phyloP scores from a whole-genome alignment of 2,329 filamentous ascomycete genomes.

The Elsinoe batatas region DNA sequence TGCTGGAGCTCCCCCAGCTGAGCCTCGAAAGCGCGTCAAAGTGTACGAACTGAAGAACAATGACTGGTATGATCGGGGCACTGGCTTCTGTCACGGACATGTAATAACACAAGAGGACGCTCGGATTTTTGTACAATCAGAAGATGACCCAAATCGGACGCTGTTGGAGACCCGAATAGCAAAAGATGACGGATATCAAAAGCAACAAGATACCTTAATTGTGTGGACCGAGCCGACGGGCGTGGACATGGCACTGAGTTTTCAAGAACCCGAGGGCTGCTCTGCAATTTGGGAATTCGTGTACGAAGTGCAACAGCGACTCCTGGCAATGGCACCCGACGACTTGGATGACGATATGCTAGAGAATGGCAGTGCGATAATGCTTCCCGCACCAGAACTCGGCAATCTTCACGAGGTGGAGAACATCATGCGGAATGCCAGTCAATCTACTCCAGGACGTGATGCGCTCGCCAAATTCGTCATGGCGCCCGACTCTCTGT shows the following conservation, averaged over 20 bases:
- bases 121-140: slow-evolving; percentile 81
- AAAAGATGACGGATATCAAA: slow-evolving; percentile 94
- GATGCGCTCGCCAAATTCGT: slow-evolving; percentile 84
- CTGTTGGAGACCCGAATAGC: slow-evolving; percentile 82
- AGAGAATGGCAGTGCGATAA: slow-evolving; percentile 60
- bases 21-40: slow-evolving; percentile 66
- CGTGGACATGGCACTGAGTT: slow-evolving; percentile 94
- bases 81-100: slow-evolving; percentile 82
- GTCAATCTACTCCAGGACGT: slow-evolving; percentile 61
- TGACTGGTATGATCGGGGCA: slow-evolving; percentile 98
- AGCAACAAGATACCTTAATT: slow-evolving; percentile 95
- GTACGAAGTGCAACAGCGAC: slow-evolving; percentile 68
- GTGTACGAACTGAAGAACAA: slow-evolving; percentile 97
- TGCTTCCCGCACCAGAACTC: slow-evolving; percentile 70
- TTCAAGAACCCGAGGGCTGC: slow-evolving; percentile 94
- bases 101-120: slow-evolving; percentile 69
- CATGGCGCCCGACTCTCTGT: slow-evolving; percentile 59
- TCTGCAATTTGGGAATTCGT: slow-evolving; percentile 93
- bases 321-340: slow-evolving; percentile 58
- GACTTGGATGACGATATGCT: slow-evolving; percentile 79
- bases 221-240: slow-evolving; percentile 93
- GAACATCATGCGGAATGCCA: slow-evolving; percentile 69
- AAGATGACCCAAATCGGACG: slow-evolving; percentile 76
- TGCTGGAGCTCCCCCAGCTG: background rate
- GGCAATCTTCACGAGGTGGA: slow-evolving; percentile 78